Percentiles rank a stretch among this genome's conserved stretches.
phyloP scores from a whole-genome alignment of 331 rosid genomes.

The Telfairia occidentalis region DNA sequence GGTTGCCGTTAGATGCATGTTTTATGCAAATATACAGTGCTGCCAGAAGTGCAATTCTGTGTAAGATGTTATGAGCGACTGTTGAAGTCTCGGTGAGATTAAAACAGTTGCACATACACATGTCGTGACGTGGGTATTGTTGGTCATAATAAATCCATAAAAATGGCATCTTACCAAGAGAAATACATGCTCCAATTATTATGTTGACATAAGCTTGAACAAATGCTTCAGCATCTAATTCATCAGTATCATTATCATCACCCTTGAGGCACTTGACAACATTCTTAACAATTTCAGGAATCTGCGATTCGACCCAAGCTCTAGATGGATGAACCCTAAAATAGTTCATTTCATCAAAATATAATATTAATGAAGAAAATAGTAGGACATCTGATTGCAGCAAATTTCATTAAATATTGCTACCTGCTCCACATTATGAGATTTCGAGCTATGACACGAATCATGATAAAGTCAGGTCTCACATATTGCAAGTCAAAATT shows the following conservation, averaged over 20 bases:
- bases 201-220: constrained; percentile 90
- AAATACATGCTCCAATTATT: constrained; percentile 88
- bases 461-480: constrained; percentile 97
- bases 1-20: background rate
- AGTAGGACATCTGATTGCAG: constrained; percentile 11
- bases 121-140: background rate
- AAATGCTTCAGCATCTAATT: constrained; percentile 79
- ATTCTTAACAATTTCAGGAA: constrained; percentile 65
- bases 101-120: background rate
- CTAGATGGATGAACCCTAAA: constrained; percentile 81
- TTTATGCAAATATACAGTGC: background rate
- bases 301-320: constrained; percentile 85
- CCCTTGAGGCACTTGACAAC: constrained; percentile 53
- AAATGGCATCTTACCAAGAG: constrained; percentile 54
- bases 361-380: constrained; percentile 20
- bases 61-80: background rate
- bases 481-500: constrained; percentile 85
- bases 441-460: constrained; percentile 88
- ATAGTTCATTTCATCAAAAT: constrained; percentile 15
- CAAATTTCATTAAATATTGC: constrained; percentile 14
- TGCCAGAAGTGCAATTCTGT: background rate
- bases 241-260: constrained; percentile 59
- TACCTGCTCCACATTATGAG: constrained; percentile 99
- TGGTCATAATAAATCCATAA: background rate
- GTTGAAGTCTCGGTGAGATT: background rate